phyloP scores from a whole-genome alignment of 108 stramenopile genomes.

The Ochromonas danica region DNA sequence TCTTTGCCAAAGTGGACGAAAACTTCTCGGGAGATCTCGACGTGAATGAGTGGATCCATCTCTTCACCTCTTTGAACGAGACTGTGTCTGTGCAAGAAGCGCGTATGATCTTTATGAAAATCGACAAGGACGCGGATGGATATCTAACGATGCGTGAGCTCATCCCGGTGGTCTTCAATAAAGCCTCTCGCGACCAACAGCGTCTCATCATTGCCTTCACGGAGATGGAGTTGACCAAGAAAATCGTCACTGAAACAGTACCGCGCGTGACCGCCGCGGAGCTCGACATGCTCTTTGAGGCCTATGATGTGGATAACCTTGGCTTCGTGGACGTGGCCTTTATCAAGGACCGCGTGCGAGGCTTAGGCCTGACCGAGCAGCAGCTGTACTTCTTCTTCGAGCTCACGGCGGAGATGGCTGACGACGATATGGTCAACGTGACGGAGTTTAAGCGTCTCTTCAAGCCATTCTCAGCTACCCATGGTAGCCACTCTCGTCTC shows the following conservation, averaged over 20 bases:
- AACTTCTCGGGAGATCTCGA: conserved; percentile 27
- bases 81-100: conserved; percentile 24
- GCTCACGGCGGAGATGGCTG: neutral
- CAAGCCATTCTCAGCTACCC: conserved; percentile 49
- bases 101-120: conserved; percentile 33
- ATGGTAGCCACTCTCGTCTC: no score
- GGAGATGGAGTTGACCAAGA: conserved; percentile 27
- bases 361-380: neutral
- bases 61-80: conserved; percentile 31
- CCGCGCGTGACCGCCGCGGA: neutral
- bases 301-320: conserved; percentile 21
- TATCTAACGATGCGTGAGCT: conserved; percentile 29
- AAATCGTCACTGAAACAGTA: conserved; percentile 2
- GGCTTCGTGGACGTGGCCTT: conserved; percentile 23
- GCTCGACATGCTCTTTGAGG: neutral
- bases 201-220: neutral
- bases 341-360: neutral
- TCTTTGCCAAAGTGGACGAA: conserved; percentile 33
- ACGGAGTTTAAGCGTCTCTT: conserved; percentile 11
- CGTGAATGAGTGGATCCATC: conserved; percentile 20
- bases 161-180: conserved; percentile 26
- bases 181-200: neutral
- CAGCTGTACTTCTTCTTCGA: neutral
- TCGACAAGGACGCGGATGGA: conserved; percentile 30
- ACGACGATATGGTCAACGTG: conserved; percentile 35